Percentiles rank a stretch among this genome's conserved stretches.
phyloP scores from a whole-genome alignment of 2,329 filamentous ascomycete species.

The Alternaria rosae region DNA sequence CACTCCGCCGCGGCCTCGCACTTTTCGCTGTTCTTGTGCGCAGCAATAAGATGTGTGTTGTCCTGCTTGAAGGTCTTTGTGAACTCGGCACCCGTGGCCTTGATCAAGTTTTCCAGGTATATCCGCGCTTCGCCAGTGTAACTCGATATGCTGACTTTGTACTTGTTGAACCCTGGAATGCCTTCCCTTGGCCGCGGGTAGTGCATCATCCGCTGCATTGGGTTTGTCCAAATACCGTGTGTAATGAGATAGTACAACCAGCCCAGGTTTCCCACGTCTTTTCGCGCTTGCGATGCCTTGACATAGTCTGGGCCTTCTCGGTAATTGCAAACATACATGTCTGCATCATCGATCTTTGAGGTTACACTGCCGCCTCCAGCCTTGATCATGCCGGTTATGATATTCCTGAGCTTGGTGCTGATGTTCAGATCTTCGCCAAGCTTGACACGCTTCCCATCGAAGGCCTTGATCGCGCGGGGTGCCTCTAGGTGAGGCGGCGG shows the following conservation, averaged over 20 bases:
- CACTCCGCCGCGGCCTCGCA: slow-evolving; percentile 91
- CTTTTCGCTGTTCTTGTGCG: slow-evolving; percentile 89
- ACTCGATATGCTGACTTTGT: slow-evolving; percentile 90
- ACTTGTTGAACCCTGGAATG: slow-evolving; percentile 77
- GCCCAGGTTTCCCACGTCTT: slow-evolving; percentile 87
- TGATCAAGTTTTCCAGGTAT: slow-evolving; percentile 91
- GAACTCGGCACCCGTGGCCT: slow-evolving; percentile 82
- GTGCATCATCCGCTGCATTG: slow-evolving; percentile 81
- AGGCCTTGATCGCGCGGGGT: slow-evolving; percentile 63
- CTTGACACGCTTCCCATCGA: slow-evolving; percentile 78
- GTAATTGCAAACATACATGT: slow-evolving; percentile 88
- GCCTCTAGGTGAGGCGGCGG: slow-evolving; percentile 30
- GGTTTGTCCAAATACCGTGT: slow-evolving; percentile 86
- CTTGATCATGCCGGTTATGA: slow-evolving; percentile 74
- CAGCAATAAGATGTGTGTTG: slow-evolving; percentile 95
- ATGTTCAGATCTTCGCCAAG: slow-evolving; percentile 78
- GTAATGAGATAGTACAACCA: slow-evolving; percentile 96
- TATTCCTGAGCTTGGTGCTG: slow-evolving; percentile 68
- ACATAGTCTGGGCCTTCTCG: slow-evolving; percentile 82
- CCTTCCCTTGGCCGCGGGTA: slow-evolving; percentile 83
- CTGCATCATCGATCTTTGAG: slow-evolving; percentile 69
- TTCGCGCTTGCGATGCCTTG: slow-evolving; percentile 75
- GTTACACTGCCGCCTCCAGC: slow-evolving; percentile 76
- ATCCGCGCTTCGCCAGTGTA: slow-evolving; percentile 93
- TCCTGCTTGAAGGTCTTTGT: slow-evolving; percentile 95